Conservation (phyloP, 2,329 filamentous ascomycete species). For the Xylaria sp. region DNA sequence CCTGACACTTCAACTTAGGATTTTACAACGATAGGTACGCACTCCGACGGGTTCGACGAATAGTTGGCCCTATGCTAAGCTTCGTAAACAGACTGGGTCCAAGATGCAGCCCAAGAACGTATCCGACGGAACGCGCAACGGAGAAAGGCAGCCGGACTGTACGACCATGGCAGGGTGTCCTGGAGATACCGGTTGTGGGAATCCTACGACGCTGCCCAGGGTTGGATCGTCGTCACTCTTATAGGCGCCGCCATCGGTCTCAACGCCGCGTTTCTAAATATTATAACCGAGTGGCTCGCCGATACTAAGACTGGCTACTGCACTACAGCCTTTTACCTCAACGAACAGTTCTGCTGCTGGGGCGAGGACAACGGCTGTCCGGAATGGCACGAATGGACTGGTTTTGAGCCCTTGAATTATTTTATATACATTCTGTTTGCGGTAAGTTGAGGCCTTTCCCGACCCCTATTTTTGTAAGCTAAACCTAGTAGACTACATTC, state of each 20-base stretch:
- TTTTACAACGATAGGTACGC: constrained; percentile 88
- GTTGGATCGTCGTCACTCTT: constrained; percentile 96
- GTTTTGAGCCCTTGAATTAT: constrained; percentile 83
- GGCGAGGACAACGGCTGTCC: constrained; percentile 89
- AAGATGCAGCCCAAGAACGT: constrained; percentile 93
- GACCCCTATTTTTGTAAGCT: constrained; percentile 23
- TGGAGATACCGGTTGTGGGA: constrained; percentile 87
- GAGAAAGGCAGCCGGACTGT: constrained; percentile 76
- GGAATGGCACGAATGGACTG: constrained; percentile 91
- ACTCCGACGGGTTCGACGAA: constrained; percentile 38
- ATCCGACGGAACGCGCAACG: constrained; percentile 80
- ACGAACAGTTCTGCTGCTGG: constrained; percentile 98
- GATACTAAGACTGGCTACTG: constrained; percentile 98
- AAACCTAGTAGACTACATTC: constrained; percentile 71
- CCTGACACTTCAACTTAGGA: constrained; percentile 63
- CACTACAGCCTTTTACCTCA: constrained; percentile 94
- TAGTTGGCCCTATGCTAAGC: constrained; percentile 49
- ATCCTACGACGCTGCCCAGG: constrained; percentile 94
- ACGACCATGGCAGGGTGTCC: constrained; percentile 74
- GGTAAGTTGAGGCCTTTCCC: constrained; percentile 57
- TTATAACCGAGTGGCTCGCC: constrained; percentile 95
- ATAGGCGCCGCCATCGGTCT: constrained; percentile 93
- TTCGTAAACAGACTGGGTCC: constrained; percentile 83
- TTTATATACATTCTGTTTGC: constrained; percentile 88
- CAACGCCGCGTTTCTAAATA: constrained; percentile 93